Base-by-base conservation (phyloP, 139 green algal species). In the Coelastrella sp. region DNA sequence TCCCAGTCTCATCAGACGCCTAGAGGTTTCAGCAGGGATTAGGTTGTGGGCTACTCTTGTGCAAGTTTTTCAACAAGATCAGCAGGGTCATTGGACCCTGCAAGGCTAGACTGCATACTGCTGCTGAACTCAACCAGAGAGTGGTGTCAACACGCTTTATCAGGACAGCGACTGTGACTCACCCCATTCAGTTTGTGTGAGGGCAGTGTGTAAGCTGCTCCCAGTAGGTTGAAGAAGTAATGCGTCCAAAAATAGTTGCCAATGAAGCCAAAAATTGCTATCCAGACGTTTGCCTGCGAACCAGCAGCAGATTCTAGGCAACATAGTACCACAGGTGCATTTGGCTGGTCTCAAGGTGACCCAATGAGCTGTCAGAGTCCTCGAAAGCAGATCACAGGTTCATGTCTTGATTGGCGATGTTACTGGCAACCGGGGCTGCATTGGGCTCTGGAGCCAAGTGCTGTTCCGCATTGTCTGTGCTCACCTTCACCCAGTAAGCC, bases 161-260 rank as follows among this genome's bases (percentile, higher is more conserved):
- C n/a, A n/a, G n/a, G n/a, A n/a, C n/a, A n/a, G n/a, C n/a, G n/a
- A 13, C 62, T 79, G 40, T n/a, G 6, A 17, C 90, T 75, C 27
- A 95, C 95, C 64, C 94, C 89, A 83, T 98, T 98, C 5, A 98
- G 88, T 5, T 87, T 88, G 86, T 94, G 93, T 4, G 93, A 91
- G 27, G 88, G 89, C 85, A 99, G 98, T 21, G 95, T 99, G 91
- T 99, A 99, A 2, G 88, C 87, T 0, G 97, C 97, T 6, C 96
- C 96, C 57, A 98, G 91, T 37, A 98, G 50, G 30, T 91, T 91
- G 89, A 97, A 99, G 81, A 99, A 99, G 89, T 99, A 99, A 88
- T 99, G 98, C 25, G 98, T 99, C 95, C 95, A 99, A 60, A 98
- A 97, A 86, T 99, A 99, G 88, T 99, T 99, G 57, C 97, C 98